phyloP scores from a whole-genome alignment of 225 moss, liverwort and hornwort genomes.

The Asterella californica region DNA sequence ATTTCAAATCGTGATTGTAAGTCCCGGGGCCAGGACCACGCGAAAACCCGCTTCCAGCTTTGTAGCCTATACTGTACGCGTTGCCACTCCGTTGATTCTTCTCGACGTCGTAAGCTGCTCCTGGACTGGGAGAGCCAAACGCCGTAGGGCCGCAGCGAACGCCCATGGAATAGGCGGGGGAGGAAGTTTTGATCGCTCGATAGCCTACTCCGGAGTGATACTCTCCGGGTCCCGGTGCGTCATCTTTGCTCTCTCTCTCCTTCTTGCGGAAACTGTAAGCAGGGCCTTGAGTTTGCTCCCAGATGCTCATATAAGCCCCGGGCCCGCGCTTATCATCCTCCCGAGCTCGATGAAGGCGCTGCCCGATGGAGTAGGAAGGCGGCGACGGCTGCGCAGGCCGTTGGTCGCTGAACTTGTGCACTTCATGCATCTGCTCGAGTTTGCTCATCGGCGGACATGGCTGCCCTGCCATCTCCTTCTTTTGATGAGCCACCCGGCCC shows the following conservation, averaged over 20 bases:
- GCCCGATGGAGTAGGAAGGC: conserved; percentile 21
- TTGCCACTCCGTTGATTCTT: neutral
- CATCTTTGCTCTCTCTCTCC: neutral
- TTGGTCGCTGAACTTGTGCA: neutral
- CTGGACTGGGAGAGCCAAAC: neutral
- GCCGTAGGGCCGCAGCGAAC: conserved; percentile 30
- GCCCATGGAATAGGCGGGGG: conserved; percentile 40
- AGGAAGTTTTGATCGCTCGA: conserved; percentile 27
- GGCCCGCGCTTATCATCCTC: conserved; percentile 30
- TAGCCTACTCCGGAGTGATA: conserved; percentile 27
- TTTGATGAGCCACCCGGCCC: neutral
- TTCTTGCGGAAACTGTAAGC: conserved; percentile 18
- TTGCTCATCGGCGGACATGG: neutral
- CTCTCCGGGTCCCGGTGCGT: conserved; percentile 33
- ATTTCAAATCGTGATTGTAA: conserved; percentile 31
- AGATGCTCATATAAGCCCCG: conserved; percentile 33
- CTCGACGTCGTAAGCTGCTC: conserved; percentile 10
- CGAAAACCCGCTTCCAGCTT: conserved; percentile 23
- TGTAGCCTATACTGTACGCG: conserved; percentile 16
- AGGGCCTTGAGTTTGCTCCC: conserved; percentile 28
- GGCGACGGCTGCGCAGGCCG: neutral
- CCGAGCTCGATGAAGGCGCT: conserved; percentile 14
- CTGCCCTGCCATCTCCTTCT: conserved; percentile 4
- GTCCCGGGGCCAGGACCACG: conserved; percentile 31
- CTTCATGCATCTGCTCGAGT: neutral